phyloP scores from a whole-genome alignment of 495 filamentous ascomycete genomes.

The Letharia lupina region DNA sequence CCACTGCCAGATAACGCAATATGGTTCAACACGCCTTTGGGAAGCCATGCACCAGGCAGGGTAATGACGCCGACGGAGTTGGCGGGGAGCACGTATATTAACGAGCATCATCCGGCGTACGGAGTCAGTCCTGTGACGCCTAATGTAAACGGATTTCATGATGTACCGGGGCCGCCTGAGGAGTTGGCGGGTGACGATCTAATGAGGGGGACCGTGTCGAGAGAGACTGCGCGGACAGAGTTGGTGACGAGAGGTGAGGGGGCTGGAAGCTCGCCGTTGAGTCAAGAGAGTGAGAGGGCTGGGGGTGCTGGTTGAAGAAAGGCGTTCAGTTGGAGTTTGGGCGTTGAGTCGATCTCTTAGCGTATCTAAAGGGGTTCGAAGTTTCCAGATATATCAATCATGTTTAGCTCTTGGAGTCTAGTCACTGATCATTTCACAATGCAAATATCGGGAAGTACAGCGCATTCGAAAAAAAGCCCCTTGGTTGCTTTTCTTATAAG shows the following conservation, averaged over 20 bases:
- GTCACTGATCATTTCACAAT: not conserved
- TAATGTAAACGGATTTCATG: not conserved
- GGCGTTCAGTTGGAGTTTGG: not conserved
- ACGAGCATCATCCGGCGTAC: slow-evolving; percentile 25
- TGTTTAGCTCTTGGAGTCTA: not conserved
- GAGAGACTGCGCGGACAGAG: not conserved
- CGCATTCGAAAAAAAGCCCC: too few species aligned
- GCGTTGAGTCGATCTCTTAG: not conserved
- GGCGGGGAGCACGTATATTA: slow-evolving; percentile 19
- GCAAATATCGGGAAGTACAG: not conserved
- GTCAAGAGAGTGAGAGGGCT: not conserved
- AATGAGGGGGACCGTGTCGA: not conserved
- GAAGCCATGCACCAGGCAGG: not conserved
- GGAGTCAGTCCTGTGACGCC: not conserved
- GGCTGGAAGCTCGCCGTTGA: not conserved
- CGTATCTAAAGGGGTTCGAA: not conserved
- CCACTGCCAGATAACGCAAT: slow-evolving; percentile 1
- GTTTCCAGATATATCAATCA: not conserved
- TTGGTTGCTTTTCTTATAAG: not conserved
- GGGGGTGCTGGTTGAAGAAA: not conserved
- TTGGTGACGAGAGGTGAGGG: not conserved
- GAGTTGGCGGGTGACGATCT: slow-evolving; percentile 1
- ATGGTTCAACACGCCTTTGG: not conserved
- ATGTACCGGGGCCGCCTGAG: slow-evolving; percentile 1
- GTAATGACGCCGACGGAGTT: slow-evolving; percentile 21